phyloP scores from a whole-genome alignment of 129 eudicot species.

The Pittosporum tobira region DNA sequence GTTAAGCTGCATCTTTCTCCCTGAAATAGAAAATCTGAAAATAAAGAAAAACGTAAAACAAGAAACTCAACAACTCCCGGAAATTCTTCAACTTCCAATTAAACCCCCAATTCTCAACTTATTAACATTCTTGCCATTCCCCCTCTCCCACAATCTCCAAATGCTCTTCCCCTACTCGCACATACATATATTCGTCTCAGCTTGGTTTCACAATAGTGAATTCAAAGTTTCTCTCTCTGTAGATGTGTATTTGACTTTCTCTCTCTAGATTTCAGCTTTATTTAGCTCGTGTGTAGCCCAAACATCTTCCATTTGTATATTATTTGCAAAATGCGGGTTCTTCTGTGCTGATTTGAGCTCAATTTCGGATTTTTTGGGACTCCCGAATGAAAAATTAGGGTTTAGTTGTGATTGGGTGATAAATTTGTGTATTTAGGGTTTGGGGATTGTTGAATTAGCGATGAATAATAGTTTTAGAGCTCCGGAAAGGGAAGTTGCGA shows the following conservation, averaged over 20 bases:
- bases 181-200: no score
- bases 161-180: no score
- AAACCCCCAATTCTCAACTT: no score
- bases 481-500: conserved; percentile 30
- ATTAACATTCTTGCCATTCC: no score
- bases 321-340: not conserved
- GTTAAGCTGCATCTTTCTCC: no score
- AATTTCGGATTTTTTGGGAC: conserved; percentile 20
- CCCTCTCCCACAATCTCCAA: no score
- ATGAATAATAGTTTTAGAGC: conserved; percentile 77
- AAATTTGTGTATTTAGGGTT: conserved; percentile 1
- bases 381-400: conserved; percentile 29
- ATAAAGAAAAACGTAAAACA: no score
- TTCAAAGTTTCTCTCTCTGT: not conserved
- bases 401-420: conserved; percentile 12
- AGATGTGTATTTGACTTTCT: no score
- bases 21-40: no score
- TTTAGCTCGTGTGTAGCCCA: not conserved
- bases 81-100: no score
- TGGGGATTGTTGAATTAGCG: conserved; percentile 16
- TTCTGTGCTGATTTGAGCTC: conserved; percentile 24
- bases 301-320: not conserved
- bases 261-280: conserved; percentile 4
- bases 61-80: no score
- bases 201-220: not conserved